Evolutionary conservation across 1,284 basidiomycete species (phyloP).

Genomic region (Coniferiporia weirii): DNA sequence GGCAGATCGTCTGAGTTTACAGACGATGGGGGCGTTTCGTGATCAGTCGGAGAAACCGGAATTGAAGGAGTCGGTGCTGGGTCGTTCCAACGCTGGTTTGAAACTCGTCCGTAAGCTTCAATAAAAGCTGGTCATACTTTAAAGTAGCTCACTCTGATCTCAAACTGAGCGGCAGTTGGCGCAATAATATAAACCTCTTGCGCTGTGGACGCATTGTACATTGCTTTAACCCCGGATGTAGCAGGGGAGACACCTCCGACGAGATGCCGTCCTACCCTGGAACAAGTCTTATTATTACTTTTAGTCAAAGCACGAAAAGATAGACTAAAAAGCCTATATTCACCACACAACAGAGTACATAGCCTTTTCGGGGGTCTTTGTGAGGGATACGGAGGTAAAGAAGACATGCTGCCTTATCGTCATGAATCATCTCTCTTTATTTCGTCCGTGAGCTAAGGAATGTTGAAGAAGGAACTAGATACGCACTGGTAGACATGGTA

Average conservation of each 20-base stretch:
- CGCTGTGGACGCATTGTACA: conserved; percentile 73
- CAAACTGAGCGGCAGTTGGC: conserved; percentile 57
- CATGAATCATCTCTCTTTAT: conserved; percentile 58
- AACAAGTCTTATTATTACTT: conserved; percentile 34
- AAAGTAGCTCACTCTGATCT: conserved; percentile 39
- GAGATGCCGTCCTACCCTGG: conserved; percentile 59
- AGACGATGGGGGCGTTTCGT: conserved; percentile 22
- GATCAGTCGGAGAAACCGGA: conserved; percentile 26
- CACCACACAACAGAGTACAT: conserved; percentile 65
- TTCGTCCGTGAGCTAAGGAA: conserved; percentile 2
- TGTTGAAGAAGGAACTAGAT: conserved; percentile 1
- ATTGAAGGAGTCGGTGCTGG: conserved; percentile 55
- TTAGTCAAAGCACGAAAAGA: conserved; percentile 26
- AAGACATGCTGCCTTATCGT: conserved; percentile 71
- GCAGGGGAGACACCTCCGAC: conserved; percentile 71
- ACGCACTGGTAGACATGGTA: conserved; percentile 62
- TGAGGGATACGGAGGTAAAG: conserved; percentile 70
- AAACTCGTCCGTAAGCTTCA: not conserved
- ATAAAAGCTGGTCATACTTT: conserved; percentile 34
- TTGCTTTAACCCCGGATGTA: conserved; percentile 59
- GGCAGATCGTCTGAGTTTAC: not conserved
- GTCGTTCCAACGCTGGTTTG: conserved; percentile 61
- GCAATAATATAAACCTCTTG: conserved; percentile 71
- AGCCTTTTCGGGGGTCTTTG: conserved; percentile 67
- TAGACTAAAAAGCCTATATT: conserved; percentile 28